A percentile compares a stretch with the other conserved stretches of the same genome.
Conservation (phyloP, 179 eudicot species). For the Monotropa hypopitys region DNA sequence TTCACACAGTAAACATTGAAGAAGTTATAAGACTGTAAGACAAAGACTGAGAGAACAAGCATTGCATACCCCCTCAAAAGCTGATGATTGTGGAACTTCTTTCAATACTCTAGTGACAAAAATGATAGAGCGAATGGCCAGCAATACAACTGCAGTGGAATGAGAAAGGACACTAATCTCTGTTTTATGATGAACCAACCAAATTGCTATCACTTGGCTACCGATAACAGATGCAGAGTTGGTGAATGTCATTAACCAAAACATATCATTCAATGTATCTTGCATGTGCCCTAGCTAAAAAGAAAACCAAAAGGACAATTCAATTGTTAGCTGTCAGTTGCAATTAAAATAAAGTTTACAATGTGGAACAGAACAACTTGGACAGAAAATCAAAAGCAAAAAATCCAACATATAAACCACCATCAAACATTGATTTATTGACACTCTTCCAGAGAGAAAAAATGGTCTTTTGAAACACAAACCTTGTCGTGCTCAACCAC, state of each 20-base stretch:
- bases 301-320: neutral
- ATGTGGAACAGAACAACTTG: neutral
- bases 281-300: conserved; percentile 74
- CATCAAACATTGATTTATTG: neutral
- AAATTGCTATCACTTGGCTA: conserved; percentile 69
- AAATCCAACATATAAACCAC: neutral
- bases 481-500: conserved; percentile 92
- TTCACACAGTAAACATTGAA: neutral
- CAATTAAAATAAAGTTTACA: neutral
- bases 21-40: neutral
- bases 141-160: conserved; percentile 30
- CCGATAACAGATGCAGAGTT: conserved; percentile 60
- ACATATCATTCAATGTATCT: conserved; percentile 69
- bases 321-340: neutral
- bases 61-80: conserved; percentile 41
- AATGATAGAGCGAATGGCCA: conserved; percentile 41
- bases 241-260: conserved; percentile 71
- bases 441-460: neutral
- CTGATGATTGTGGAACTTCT: conserved; percentile 35
- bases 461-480: conserved; percentile 7
- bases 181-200: conserved; percentile 31
- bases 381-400: neutral
- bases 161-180: conserved; percentile 29
- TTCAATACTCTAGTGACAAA: conserved; percentile 33
- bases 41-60: neutral